These are phyloP conservation scores for Phytopythium oedochilum DNA, from an alignment of 352 stramenopile genomes.

Conservation along the genomic window DNA sequence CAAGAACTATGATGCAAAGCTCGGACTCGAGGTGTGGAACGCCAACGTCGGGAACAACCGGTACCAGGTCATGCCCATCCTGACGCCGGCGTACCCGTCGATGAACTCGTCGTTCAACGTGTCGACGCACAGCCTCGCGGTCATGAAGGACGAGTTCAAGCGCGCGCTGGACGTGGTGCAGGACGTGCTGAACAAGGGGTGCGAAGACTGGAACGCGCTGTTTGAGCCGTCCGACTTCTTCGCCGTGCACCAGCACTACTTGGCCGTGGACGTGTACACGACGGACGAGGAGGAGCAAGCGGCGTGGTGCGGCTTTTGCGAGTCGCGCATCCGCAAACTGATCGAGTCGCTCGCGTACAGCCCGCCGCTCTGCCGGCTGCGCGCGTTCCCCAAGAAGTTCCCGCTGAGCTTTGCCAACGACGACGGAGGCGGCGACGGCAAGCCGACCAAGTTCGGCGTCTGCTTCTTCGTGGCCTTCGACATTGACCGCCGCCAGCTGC, in stretches of 20 bases:
- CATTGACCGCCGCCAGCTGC: constrained; percentile 72
- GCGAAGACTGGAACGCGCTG: constrained; percentile 70
- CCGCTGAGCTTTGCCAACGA: constrained; percentile 54
- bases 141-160: constrained; percentile 94
- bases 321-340: constrained; percentile 91
- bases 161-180: constrained; percentile 73
- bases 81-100: constrained; percentile 97
- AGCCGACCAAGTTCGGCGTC: constrained; percentile 58
- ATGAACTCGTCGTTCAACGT: constrained; percentile 99
- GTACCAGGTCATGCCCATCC: constrained; percentile 97
- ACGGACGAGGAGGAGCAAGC: constrained; percentile 86
- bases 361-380: constrained; percentile 68
- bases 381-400: constrained; percentile 86
- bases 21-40: constrained; percentile 88
- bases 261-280: constrained; percentile 90
- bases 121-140: constrained; percentile 89
- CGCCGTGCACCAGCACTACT: constrained; percentile 85
- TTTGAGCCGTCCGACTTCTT: constrained; percentile 88
- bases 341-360: constrained; percentile 86
- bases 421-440: constrained; percentile 15
- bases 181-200: constrained; percentile 79
- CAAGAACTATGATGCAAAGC: constrained; percentile 84
- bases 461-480: constrained; percentile 88
- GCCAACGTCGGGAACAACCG: constrained; percentile 81
- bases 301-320: constrained; percentile 93